Evolutionary conservation across 1,139 yeast genomes (phyloP), one percentile per base, ranked within the genome.

Genomic region (Meyerozyma elateridarum): DNA sequence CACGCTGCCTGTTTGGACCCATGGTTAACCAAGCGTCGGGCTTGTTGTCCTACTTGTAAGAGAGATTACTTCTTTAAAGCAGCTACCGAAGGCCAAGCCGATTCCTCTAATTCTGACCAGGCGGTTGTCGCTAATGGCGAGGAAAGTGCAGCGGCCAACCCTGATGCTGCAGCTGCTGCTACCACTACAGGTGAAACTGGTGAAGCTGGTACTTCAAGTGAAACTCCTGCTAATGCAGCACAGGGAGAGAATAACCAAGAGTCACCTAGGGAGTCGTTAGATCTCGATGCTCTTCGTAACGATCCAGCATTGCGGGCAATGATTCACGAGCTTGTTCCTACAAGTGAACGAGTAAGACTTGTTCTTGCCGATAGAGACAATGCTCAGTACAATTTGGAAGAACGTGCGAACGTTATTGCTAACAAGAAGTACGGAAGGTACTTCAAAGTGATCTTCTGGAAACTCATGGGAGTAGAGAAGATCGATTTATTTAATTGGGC

Each of bases 21-120:
- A 1, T 85, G 95, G 95, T 61, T 85, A 31, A 79, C 78, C 4
- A 73, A 73, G 38, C 64, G 91, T 42, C 69, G 84, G 35, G 91
- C 91, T 1, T 80, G 87, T 48, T 85, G 95, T 51, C 95, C 95
- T 6, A 76, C 80, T 66, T 85, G 95, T 56, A 83, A 85, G 50
- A 62, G 85, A 25, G 93, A 84, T 48, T 76, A 77, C 43, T 74
- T 71, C 41, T 55, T 70, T 52, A 69, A 67, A 41, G 59, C 54
- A 28, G 42, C 37, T 8, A 28, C 32, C 16, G 33, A 32, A 7
- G 34, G 33, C 9, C 36, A 29, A 3, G 37, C 21, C 11, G 34
- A 28, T 15, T 22, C 33, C 6, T 28, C 28, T 14, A 29, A 6
- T 22, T 13, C 16, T 20, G 29, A 18, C 20, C 32, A 28, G n/a